Evolutionary conservation across 129 eudicot species (phyloP), one percentile per base, ranked within the genome.

Genomic region (Kitagawia praeruptora): DNA sequence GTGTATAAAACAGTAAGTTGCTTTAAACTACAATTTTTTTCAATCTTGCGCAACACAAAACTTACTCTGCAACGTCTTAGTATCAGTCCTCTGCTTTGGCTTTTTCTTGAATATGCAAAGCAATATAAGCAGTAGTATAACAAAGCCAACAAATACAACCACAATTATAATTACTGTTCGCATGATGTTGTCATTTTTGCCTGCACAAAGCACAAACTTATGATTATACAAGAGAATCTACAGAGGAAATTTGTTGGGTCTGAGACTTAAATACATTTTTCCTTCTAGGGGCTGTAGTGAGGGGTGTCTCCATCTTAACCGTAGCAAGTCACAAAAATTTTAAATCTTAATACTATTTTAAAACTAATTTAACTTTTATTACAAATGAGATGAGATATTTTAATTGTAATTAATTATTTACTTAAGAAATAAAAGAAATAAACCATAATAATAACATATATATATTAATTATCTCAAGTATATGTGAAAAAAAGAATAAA

Each of bases 41-140:
- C 7, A 2, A 6, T 58, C 58, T n/a, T 8, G n/a, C 12, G 40
- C 40, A 66, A 28, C 40, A 66, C 40, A 66, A 67, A 67, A 31
- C 73, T 67, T 67, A 67, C 73, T 31, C 23, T 34, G 39, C 41
- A 67, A 67, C 0, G 8, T 34, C 4, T 21, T 10, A 31, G 73
- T 67, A 67, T 28, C 41, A 27, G 73, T 67, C 73, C 41, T 67
- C 42, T 67, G 39, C 73, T 67, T 67, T 67, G 42, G 41, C 73
- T 27, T 67, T 27, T 34, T 67, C 41, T 67, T 67, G 41, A 67
- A 31, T 1, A 67, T 12, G 73, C 42, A 67, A 67, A 67, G 42
- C 19, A 67, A 34, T 4, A 67, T 34, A 67, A 67, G 41, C 41
- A 67, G 73, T 23, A 67, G 73, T 27, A 31, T 14, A 67, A 31